phyloP scores from a whole-genome alignment of 805 yeast genomes.

The Sugiyamaella boreocaroliniensis region DNA sequence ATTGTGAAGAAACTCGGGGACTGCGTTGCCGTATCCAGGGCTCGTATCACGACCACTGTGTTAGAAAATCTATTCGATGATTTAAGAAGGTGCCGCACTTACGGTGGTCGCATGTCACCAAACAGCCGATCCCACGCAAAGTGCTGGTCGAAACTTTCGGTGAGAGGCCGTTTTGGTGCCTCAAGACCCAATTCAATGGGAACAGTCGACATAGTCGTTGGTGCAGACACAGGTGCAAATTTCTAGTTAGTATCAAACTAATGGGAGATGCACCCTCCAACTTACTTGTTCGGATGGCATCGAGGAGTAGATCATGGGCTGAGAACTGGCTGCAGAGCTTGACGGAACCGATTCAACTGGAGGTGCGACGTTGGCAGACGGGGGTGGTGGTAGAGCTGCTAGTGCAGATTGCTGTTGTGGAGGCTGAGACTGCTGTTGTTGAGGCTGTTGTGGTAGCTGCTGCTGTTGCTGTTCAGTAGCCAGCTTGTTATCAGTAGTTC shows the following conservation, averaged over 20 bases:
- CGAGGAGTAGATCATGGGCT: too few relatives aligned
- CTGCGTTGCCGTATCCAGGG: not conserved
- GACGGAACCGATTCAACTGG: not conserved
- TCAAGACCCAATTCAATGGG: not conserved
- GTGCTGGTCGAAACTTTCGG: not conserved
- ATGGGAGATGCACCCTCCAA: not conserved
- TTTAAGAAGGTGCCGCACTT: not conserved
- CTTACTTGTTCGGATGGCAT: not conserved
- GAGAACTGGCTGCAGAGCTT: not conserved
- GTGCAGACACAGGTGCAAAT: not conserved
- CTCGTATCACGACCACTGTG: not conserved
- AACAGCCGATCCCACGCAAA: not conserved
- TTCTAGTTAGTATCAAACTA: not conserved
- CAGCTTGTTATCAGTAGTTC: not conserved
- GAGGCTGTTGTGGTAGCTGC: too few relatives aligned
- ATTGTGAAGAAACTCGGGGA: conserved; percentile 7
- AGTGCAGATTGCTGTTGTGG: too few relatives aligned
- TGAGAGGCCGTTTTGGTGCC: not conserved
- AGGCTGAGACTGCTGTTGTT: too few relatives aligned
- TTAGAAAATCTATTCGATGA: too few relatives aligned
- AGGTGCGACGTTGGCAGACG: too few relatives aligned
- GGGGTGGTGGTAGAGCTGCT: too few relatives aligned
- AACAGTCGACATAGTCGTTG: too few relatives aligned
- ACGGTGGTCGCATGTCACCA: not conserved
- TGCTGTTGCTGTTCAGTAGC: too few relatives aligned